Evolutionary conservation across 2,329 filamentous ascomycete genomes (phyloP).

Genomic region (Exophiala sp.): DNA sequence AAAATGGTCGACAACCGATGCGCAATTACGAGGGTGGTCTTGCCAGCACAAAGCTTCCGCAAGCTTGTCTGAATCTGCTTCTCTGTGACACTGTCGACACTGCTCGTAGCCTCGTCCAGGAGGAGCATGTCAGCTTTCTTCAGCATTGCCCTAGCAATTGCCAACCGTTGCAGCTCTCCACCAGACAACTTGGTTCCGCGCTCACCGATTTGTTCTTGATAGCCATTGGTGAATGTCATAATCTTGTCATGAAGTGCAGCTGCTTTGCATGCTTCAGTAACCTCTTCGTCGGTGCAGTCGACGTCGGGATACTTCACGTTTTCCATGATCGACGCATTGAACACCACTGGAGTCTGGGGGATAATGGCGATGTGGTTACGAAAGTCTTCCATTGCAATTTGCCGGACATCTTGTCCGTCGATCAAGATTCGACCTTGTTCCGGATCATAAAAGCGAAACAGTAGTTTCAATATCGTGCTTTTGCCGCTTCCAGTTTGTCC

Average conservation of each 20-base stretch:
- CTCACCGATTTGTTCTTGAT: constrained; percentile 49
- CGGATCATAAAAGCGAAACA: constrained; percentile 55
- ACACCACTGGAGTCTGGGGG: constrained; percentile 62
- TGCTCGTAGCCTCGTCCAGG: constrained; percentile 53
- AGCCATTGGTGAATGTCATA: constrained; percentile 53
- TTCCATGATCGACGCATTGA: constrained; percentile 62
- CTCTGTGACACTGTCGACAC: constrained; percentile 47
- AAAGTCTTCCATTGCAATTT: constrained; percentile 57
- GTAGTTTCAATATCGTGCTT: constrained; percentile 53
- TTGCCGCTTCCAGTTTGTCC: constrained; percentile 60
- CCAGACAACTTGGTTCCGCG: constrained; percentile 49
- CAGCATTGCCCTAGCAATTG: constrained; percentile 47
- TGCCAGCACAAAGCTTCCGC: constrained; percentile 42
- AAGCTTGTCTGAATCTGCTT: constrained; percentile 47
- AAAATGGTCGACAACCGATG: constrained; percentile 40
- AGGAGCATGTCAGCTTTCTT: constrained; percentile 44
- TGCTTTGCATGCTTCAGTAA: constrained; percentile 58
- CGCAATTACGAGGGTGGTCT: constrained; percentile 54
- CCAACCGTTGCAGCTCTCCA: constrained; percentile 51
- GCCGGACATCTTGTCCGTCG: constrained; percentile 56
- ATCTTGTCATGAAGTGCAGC: constrained; percentile 66
- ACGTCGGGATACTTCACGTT: constrained; percentile 63
- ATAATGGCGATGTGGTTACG: constrained; percentile 60
- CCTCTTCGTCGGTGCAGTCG: constrained; percentile 59
- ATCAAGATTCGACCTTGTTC: constrained; percentile 48